Evolutionary conservation across 2,329 filamentous ascomycete species (phyloP).

Genomic region (Chaetoscypha palmicola): DNA sequence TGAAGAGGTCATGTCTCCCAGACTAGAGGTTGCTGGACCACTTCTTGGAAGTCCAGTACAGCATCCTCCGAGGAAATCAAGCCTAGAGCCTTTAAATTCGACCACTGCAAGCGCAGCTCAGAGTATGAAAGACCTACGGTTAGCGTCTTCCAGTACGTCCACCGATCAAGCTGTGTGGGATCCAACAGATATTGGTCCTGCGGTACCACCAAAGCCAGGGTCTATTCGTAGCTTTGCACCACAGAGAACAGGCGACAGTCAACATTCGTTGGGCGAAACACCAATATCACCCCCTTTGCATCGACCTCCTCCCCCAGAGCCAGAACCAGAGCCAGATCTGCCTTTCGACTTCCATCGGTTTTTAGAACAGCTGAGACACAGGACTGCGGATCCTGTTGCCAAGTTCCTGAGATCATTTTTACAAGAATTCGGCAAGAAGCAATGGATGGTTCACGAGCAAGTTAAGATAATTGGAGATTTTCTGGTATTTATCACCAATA

Average conservation of each 20-base stretch:
- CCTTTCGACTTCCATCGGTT: constrained; percentile 98
- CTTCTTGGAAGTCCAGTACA: constrained; percentile 58
- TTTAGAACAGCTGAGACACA: constrained; percentile 88
- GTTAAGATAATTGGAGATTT: constrained; percentile 99
- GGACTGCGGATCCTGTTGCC: constrained; percentile 95
- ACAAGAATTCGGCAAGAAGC: constrained; percentile 89
- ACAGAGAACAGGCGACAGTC: constrained; percentile 37
- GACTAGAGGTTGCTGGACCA: constrained; percentile 75
- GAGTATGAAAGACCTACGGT: constrained; percentile 26
- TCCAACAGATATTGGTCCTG: constrained; percentile 28
- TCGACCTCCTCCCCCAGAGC: constrained; percentile 63
- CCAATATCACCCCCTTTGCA: constrained; percentile 44
- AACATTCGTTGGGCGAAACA: constrained; percentile 35
- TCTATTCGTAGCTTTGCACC: constrained; percentile 28
- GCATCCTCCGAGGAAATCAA: constrained; percentile 79
- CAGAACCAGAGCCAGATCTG: constrained; percentile 72
- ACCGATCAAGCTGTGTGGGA: constrained; percentile 13
- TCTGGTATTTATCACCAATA: constrained; percentile 91
- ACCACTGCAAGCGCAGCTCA: constrained; percentile 18
- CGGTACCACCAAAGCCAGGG: constrained; percentile 37
- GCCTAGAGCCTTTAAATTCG: constrained; percentile 61
- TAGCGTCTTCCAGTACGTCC: constrained; percentile 17
- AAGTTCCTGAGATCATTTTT: constrained; percentile 93
- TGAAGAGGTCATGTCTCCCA: constrained; percentile 87
- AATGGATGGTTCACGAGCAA: constrained; percentile 99